A percentile compares a stretch with the other conserved stretches of the same genome.
Evolutionary conservation across 306 rosid genomes (phyloP).

Genomic region (Pyrus bretschneideri): DNA sequence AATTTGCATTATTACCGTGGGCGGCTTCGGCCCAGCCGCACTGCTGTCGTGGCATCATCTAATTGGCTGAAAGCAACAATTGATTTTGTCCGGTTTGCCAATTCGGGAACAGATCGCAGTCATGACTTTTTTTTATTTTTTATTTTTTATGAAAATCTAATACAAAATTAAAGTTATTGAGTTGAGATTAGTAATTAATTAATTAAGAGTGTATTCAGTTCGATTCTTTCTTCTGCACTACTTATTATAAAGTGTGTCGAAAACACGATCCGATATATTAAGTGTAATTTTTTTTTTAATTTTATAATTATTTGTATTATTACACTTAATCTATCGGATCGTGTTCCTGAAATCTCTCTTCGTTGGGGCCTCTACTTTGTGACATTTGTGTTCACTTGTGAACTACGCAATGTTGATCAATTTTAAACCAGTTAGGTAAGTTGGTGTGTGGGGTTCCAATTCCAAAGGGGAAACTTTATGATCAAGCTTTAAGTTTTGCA

Average conservation of each 20-base stretch:
- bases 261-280: accelerated
- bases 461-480: background rate
- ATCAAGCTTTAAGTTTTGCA: background rate
- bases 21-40: background rate
- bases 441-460: conserved; percentile 18
- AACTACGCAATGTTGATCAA: background rate
- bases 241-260: accelerated
- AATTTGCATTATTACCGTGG: background rate
- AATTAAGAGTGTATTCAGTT: too few relatives aligned
- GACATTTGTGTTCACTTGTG: background rate
- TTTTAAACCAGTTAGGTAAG: conserved; percentile 15
- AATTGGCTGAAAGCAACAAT: background rate
- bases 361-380: background rate
- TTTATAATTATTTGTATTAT: too few relatives aligned
- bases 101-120: background rate
- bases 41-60: background rate
- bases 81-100: background rate
- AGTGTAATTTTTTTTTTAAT: too few relatives aligned
- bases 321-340: accelerated
- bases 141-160: too few relatives aligned
- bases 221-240: too few relatives aligned
- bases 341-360: accelerated
- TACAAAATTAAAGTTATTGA: too few relatives aligned
- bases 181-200: too few relatives aligned
- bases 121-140: too few relatives aligned